Conservation (phyloP, 2,329 filamentous ascomycete genomes). For the Amesomyces nigricolor region DNA sequence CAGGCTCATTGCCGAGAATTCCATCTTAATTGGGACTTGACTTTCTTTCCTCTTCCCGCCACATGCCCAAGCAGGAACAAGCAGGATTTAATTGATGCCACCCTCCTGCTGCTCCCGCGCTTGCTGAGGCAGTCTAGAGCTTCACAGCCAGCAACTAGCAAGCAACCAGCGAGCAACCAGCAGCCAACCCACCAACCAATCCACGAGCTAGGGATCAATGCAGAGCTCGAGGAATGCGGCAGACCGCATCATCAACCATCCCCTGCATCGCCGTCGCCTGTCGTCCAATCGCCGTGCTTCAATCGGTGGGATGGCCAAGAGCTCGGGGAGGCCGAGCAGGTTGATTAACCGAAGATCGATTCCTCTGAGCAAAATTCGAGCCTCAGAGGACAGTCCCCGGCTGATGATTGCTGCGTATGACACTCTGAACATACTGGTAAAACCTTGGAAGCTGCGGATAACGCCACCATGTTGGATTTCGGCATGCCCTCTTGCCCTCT, state of each 20-base stretch:
- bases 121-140: background rate
- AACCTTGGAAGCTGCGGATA: too few species aligned
- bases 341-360: too few species aligned
- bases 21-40: background rate
- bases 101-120: background rate
- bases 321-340: too few species aligned
- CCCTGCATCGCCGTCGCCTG: background rate
- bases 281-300: slow-evolving; percentile 1
- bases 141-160: background rate
- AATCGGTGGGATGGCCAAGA: too few species aligned
- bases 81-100: too few species aligned
- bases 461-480: too few species aligned
- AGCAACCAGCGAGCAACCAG: background rate
- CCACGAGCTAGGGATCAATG: background rate
- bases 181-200: slow-evolving; percentile 6
- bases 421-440: too few species aligned
- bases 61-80: too few species aligned
- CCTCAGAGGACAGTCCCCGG: too few species aligned
- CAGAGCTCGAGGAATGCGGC: background rate
- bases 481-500: too few species aligned
- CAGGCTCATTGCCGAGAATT: background rate
- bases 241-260: background rate
- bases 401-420: background rate
- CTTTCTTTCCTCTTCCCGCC: background rate
- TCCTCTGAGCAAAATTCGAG: too few species aligned